These are phyloP conservation scores for Exophiala calicioides DNA, from an alignment of 2,329 filamentous ascomycete species.

Conservation along the genomic window DNA sequence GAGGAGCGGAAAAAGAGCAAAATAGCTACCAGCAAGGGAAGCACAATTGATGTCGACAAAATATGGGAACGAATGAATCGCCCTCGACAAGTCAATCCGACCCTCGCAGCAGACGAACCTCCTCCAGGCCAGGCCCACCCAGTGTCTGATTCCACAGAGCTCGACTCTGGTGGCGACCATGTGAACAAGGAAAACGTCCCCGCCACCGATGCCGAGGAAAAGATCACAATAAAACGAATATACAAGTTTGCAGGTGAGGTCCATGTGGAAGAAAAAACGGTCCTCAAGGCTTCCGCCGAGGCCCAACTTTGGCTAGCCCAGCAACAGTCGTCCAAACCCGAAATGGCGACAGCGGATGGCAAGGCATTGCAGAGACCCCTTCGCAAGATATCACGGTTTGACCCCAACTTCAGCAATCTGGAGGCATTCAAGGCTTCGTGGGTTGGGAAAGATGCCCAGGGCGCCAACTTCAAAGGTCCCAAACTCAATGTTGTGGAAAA, in stretches of 20 bases:
- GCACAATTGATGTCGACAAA: conserved; percentile 58
- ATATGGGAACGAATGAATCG: conserved; percentile 56
- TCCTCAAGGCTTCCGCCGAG: conserved; percentile 56
- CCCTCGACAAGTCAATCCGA: conserved; percentile 29
- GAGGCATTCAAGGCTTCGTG: conserved; percentile 36
- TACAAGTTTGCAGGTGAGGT: conserved; percentile 60
- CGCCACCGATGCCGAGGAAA: conserved; percentile 40
- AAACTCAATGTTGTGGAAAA: conserved; percentile 69
- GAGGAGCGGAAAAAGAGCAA: conserved; percentile 51
- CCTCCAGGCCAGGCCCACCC: conserved; percentile 10
- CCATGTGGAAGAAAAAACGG: conserved; percentile 55
- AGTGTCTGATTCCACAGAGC: background rate
- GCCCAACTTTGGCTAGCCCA: conserved; percentile 55
- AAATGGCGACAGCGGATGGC: conserved; percentile 23
- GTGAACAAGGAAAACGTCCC: conserved; percentile 32
- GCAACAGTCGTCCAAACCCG: conserved; percentile 38
- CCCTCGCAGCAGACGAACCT: conserved; percentile 17
- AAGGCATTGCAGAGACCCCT: conserved; percentile 41
- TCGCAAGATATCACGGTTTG: conserved; percentile 48
- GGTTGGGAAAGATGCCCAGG: conserved; percentile 28
- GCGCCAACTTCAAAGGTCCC: conserved; percentile 47
- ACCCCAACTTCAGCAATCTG: conserved; percentile 41
- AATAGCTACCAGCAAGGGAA: conserved; percentile 49
- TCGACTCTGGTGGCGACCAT: conserved; percentile 16
- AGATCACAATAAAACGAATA: conserved; percentile 58